A percentile compares a stretch with the other conserved stretches of the same genome.
Evolutionary conservation across 2,329 filamentous ascomycete species (phyloP).

Genomic region (Trichoderma sp.): DNA sequence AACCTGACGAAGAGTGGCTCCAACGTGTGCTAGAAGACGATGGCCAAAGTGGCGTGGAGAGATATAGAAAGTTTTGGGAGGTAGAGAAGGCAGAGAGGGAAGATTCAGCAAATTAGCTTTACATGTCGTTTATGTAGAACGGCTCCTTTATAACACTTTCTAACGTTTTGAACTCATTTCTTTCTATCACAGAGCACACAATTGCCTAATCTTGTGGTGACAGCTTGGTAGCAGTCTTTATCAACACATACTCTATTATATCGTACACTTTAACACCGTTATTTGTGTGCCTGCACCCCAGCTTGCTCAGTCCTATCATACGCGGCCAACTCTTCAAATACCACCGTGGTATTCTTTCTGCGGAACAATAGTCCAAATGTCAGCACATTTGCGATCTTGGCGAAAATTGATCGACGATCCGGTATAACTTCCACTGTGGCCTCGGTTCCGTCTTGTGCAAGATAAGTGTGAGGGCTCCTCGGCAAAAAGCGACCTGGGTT

Average conservation of each 20-base stretch:
- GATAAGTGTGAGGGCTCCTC: neutral
- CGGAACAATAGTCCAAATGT: neutral
- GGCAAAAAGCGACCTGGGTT: conserved; percentile 3
- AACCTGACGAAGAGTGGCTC: neutral
- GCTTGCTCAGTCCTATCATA: neutral
- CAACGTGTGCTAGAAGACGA: neutral
- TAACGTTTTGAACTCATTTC: neutral
- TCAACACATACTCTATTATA: neutral
- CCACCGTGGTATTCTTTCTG: neutral
- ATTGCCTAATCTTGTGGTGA: neutral
- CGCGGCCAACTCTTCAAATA: neutral
- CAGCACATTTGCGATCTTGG: neutral
- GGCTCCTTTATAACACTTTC: neutral
- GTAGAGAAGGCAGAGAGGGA: neutral
- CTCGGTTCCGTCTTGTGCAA: neutral
- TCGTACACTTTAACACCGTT: neutral
- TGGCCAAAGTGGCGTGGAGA: neutral
- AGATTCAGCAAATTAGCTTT: neutral
- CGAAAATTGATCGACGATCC: neutral
- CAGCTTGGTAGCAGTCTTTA: neutral
- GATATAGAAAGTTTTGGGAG: neutral
- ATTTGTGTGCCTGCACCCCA: neutral
- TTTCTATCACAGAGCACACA: neutral
- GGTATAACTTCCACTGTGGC: neutral
- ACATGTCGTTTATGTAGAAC: neutral